phyloP scores from a whole-genome alignment of 768 basidiomycete genomes.

The Amyloporia xantha region DNA sequence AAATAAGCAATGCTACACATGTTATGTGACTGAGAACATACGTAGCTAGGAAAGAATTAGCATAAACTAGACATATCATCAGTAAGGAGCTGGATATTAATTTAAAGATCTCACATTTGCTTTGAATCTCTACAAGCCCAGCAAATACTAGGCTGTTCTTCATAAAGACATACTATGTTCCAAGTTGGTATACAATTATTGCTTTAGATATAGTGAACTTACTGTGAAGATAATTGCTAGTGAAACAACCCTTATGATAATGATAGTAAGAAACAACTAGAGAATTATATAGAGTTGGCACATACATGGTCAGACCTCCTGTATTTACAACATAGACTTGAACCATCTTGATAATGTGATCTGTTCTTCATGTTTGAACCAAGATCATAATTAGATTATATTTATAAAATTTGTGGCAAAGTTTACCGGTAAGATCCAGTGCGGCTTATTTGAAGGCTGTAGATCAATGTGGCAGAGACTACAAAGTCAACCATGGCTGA shows the following conservation, averaged over 20 bases:
- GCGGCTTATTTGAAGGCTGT: constrained; percentile 3
- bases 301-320: background rate
- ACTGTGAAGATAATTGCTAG: background rate
- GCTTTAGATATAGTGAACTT: no score
- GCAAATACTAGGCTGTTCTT: constrained; percentile 13
- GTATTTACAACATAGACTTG: background rate
- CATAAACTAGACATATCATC: constrained; percentile 7
- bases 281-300: background rate
- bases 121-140: constrained; percentile 15
- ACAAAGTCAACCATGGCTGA: constrained; percentile 3
- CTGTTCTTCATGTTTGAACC: background rate
- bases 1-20: background rate
- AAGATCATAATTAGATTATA: background rate
- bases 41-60: constrained; percentile 14
- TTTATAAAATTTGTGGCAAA: background rate
- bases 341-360: background rate
- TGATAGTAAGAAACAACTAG: background rate
- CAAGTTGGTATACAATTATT: background rate
- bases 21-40: background rate
- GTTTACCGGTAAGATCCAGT: constrained; percentile 1
- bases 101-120: constrained; percentile 8
- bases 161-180: background rate
- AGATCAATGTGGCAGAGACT: background rate
- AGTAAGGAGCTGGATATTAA: background rate
- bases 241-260: background rate